These are phyloP conservation scores for Penstemon davidsonii DNA, from an alignment of 257 asterid genomes.

Conservation along the genomic window DNA sequence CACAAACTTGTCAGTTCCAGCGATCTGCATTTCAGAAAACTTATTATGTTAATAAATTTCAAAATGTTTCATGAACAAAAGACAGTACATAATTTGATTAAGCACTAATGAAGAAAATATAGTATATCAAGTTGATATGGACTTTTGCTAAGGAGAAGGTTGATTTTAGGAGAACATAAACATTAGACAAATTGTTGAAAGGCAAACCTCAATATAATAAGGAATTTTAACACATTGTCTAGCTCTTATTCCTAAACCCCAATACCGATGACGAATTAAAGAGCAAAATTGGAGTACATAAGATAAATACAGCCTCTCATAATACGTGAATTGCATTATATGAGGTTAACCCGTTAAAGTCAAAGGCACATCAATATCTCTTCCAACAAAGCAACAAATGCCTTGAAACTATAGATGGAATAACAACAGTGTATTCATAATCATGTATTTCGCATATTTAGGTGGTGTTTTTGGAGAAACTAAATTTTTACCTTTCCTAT, in stretches of 20 bases:
- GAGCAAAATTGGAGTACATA: no score
- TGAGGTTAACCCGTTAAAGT: no score
- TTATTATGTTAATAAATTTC: neutral
- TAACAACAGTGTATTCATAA: neutral
- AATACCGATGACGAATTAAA: neutral
- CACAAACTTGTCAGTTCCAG: slow-evolving; percentile 82
- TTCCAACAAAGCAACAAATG: neutral
- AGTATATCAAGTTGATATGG: neutral
- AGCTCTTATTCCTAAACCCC: neutral
- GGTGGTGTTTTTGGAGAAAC: neutral
- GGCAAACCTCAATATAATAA: no score
- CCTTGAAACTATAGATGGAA: neutral
- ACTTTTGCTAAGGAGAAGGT: no score
- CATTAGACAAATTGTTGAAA: no score
- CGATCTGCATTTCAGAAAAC: slow-evolving; percentile 47
- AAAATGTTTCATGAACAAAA: neutral
- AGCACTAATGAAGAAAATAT: neutral
- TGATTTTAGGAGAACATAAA: no score
- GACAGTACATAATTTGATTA: neutral
- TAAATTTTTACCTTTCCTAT: neutral
- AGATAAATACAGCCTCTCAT: no score
- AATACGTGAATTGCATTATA: no score
- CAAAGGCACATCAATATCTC: no score
- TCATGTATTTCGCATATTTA: no score
- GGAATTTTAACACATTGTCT: no score